These are phyloP conservation scores for Terana coerulea DNA, from an alignment of 768 basidiomycete species.

Conservation along the genomic window DNA sequence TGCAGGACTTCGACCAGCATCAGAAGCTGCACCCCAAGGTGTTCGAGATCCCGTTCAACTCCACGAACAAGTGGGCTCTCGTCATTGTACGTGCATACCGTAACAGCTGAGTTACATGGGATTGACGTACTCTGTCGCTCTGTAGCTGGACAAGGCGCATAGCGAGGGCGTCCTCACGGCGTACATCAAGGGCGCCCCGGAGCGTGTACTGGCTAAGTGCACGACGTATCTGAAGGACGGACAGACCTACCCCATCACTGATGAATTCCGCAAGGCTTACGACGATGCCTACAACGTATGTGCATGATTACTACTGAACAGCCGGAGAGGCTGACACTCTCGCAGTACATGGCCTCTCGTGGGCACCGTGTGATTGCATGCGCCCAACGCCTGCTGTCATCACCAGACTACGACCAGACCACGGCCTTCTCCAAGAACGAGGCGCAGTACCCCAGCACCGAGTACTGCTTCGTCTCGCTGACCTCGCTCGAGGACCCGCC, in stretches of 20 bases:
- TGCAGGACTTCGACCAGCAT: constrained; percentile 52
- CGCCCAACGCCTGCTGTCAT: constrained; percentile 54
- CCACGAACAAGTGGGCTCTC: constrained; percentile 71
- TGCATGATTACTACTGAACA: not conserved
- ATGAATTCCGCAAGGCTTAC: constrained; percentile 48
- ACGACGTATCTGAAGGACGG: constrained; percentile 56
- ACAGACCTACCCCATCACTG: constrained; percentile 42
- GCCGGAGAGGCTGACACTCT: constrained; percentile 3
- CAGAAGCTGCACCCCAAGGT: constrained; percentile 50
- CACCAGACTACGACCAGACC: constrained; percentile 41
- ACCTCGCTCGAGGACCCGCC: constrained; percentile 70
- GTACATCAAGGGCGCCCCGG: constrained; percentile 69
- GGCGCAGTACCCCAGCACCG: constrained; percentile 46
- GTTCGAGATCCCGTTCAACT: constrained; percentile 76
- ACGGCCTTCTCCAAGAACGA: constrained; percentile 55
- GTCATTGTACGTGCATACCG: constrained; percentile 48
- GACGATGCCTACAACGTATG: constrained; percentile 61
- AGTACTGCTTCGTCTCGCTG: constrained; percentile 63
- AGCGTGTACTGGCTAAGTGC: constrained; percentile 64
- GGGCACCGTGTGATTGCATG: constrained; percentile 75
- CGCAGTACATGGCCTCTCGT: constrained; percentile 72
- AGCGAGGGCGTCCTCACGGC: constrained; percentile 43
- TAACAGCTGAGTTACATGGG: not conserved
- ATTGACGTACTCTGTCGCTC: not conserved
- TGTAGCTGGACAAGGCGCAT: constrained; percentile 55